Evolutionary conservation across 371 early-diverging fungal genomes (phyloP).

Genomic region (Umbelopsis sp.): DNA sequence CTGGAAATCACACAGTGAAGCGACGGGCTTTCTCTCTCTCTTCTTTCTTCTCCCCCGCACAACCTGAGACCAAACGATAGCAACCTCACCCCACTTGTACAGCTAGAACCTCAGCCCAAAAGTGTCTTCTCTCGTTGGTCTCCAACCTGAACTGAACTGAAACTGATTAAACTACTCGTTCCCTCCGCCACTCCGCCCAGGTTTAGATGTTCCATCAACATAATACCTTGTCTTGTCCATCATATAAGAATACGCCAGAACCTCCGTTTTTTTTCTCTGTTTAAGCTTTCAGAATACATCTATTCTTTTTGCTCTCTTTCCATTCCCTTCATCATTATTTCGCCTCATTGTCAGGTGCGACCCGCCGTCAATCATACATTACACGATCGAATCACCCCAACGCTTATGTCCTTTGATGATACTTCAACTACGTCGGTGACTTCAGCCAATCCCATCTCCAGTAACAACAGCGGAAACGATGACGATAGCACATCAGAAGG

Average conservation of each 20-base stretch:
- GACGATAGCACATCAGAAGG: neutral
- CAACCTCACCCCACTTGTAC: neutral
- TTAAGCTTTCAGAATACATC: neutral
- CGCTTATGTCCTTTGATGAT: slow-evolving; percentile 15
- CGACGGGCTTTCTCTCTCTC: neutral
- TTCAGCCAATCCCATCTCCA: slow-evolving; percentile 5
- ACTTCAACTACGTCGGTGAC: neutral
- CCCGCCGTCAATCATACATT: neutral
- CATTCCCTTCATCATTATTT: neutral
- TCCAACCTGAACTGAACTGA: slow-evolving; percentile 13
- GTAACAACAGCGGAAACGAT: neutral
- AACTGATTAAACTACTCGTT: neutral
- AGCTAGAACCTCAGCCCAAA: no score
- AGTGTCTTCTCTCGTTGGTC: neutral
- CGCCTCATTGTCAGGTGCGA: neutral
- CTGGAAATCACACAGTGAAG: neutral
- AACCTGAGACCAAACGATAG: neutral
- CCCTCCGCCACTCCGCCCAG: slow-evolving; percentile 16
- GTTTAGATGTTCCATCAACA: slow-evolving; percentile 17
- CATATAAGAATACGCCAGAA: slow-evolving; percentile 10
- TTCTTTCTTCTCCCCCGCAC: neutral
- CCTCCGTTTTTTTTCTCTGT: neutral
- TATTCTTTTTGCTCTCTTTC: neutral
- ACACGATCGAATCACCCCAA: neutral
- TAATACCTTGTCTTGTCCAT: slow-evolving; percentile 15